These are phyloP conservation scores for Lentinula boryana DNA, from an alignment of 768 basidiomycete species.

Conservation along the genomic window DNA sequence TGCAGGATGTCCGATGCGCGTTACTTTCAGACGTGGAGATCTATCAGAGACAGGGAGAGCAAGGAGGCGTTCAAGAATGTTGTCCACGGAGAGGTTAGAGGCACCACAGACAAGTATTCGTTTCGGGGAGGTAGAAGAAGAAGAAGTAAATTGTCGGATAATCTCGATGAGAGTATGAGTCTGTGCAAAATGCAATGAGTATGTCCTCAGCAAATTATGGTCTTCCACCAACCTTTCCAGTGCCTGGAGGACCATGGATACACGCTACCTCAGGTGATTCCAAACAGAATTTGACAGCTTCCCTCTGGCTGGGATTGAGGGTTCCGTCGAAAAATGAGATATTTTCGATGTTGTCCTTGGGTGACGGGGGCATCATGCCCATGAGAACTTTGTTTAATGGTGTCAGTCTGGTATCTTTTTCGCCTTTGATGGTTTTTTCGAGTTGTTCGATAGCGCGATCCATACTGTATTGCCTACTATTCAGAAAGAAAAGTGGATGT, in stretches of 20 bases:
- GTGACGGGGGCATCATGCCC: conserved; percentile 49
- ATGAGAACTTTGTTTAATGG: conserved; percentile 65
- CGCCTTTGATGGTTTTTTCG: conserved; percentile 33
- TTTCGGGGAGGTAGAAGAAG: conserved; percentile 39
- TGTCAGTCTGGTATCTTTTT: conserved; percentile 28
- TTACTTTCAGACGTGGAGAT: conserved; percentile 52
- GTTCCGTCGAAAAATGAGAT: conserved; percentile 67
- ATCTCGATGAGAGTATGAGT: conserved; percentile 94
- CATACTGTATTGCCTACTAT: conserved; percentile 50
- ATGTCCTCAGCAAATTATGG: background rate
- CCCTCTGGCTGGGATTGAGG: conserved; percentile 80
- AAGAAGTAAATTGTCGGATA: conserved; percentile 69
- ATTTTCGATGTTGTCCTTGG: conserved; percentile 25
- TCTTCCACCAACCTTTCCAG: background rate
- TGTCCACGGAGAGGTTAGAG: conserved; percentile 93
- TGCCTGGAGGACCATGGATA: conserved; percentile 97
- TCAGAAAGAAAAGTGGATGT: background rate
- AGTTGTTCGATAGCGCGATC: conserved; percentile 72
- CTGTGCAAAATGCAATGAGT: conserved; percentile 22
- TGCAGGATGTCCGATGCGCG: conserved; percentile 94
- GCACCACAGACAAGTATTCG: conserved; percentile 88
- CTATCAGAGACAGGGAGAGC: conserved; percentile 48
- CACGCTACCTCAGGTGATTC: conserved; percentile 79
- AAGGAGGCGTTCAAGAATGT: conserved; percentile 83
- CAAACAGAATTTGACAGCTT: conserved; percentile 80